Evolutionary conservation across 805 yeast genomes (phyloP), one percentile per base, ranked within the genome.

Genomic region (Cyberlindnera japonica): DNA sequence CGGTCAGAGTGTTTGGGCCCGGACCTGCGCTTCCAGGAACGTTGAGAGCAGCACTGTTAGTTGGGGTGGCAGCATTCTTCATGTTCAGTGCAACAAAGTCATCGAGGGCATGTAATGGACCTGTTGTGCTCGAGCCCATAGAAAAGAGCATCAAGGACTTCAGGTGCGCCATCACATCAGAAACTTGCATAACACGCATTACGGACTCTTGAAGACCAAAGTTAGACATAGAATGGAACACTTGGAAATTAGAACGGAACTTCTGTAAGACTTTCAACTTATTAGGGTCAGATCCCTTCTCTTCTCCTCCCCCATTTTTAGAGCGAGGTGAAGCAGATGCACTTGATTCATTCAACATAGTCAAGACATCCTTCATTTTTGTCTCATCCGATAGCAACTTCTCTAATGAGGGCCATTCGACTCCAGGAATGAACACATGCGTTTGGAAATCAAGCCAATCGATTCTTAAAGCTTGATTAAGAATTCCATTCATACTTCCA

Each of bases 91-190:
- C 41, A 4, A 67, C 64, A 43, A 62, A 65, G 14, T 67, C 50
- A 39, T 72, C 77, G 38, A 82, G 63, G 0, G 84, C 76, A 18
- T 71, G 73, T 30, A 77, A 45, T 0, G 89, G 86, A 24, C 81
- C 74, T 6, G 59, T 59, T 3, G 74, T 67, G 19, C 75, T 68
- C 23, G 66, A 65, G 6, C 70, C 61, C 41, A 67, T 64, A 9
- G 84, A 72, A 49, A 70, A 77, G 10, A 70, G 65, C 78, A 85
- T 79, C 40, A 88, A 63, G 6, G 83, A 79, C 40, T 75, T 72
- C 47, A 87, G 68, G 45, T 77, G 76, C 0, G 88, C 71, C 87
- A 88, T 83, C 9, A 82, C 81, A 59, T 86, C 93, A 30, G 88
- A 74, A 5, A 84, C 76, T 58, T 85, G 91, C 63, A 87, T 62